Evolutionary conservation across 768 basidiomycete genomes (phyloP).

Genomic region (Agrocybe chaxingu): DNA sequence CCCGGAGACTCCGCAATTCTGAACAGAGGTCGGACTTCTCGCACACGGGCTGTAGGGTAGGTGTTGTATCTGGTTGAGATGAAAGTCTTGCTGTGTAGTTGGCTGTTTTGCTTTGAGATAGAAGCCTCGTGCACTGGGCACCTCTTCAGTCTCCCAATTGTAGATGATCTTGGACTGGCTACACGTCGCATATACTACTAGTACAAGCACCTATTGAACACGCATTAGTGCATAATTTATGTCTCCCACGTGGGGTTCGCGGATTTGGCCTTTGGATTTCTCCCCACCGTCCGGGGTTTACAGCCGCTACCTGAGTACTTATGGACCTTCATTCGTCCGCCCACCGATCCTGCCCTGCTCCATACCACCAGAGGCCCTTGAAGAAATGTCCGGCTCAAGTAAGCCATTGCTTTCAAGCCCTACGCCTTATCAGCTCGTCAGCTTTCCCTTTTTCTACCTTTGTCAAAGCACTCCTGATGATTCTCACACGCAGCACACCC

Average conservation of each 20-base stretch:
- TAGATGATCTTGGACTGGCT: conserved; percentile 5
- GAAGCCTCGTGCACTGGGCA: too few relatives aligned
- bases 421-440: conserved; percentile 44
- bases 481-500: conserved; percentile 41
- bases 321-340: conserved; percentile 10
- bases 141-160: not conserved
- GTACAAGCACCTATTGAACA: not conserved
- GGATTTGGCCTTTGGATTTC: too few relatives aligned
- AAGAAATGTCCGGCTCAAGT: conserved; percentile 14
- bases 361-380: not conserved
- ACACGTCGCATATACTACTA: not conserved
- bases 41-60: conserved; percentile 21
- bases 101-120: not conserved
- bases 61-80: too few relatives aligned
- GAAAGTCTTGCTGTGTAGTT: not conserved
- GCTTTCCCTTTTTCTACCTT: conserved; percentile 1
- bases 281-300: not conserved
- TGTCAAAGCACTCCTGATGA: not conserved
- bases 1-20: conserved; percentile 23
- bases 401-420: conserved; percentile 24
- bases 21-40: conserved; percentile 37
- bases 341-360: not conserved
- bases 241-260: conserved; percentile 3
- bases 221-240: not conserved
- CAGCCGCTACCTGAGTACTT: not conserved